Evolutionary conservation across 805 yeast genomes (phyloP).

Genomic region (Saccharomyces jurei): DNA sequence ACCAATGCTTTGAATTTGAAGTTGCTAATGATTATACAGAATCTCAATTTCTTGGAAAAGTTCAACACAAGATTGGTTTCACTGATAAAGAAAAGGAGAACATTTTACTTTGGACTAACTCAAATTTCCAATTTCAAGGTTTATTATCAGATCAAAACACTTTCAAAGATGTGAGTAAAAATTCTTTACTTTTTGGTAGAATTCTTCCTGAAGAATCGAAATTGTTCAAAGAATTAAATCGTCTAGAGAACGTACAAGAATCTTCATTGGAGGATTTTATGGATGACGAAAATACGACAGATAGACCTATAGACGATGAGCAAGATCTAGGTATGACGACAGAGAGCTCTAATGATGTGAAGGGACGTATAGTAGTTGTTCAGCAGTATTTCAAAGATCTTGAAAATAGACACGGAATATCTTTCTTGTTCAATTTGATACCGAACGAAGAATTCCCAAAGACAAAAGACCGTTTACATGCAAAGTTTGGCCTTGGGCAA

Average conservation of each 20-base stretch:
- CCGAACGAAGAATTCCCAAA: slow-evolving; percentile 58
- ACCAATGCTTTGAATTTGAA: slow-evolving; percentile 57
- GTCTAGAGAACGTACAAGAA: slow-evolving; percentile 2
- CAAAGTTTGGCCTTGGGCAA: slow-evolving; percentile 64
- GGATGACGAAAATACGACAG: slow-evolving; percentile 8
- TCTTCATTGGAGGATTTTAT: neutral
- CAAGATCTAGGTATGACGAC: slow-evolving; percentile 21
- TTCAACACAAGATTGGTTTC: slow-evolving; percentile 48
- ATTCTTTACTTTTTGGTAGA: slow-evolving; percentile 39
- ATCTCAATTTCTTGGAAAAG: slow-evolving; percentile 43
- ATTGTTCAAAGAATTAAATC: slow-evolving; percentile 18
- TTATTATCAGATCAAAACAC: slow-evolving; percentile 31
- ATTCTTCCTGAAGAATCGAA: slow-evolving; percentile 36
- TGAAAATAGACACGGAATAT: slow-evolving; percentile 66
- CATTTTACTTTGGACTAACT: slow-evolving; percentile 50
- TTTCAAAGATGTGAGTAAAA: slow-evolving; percentile 34
- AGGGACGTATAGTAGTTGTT: slow-evolving; percentile 49
- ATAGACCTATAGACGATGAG: slow-evolving; percentile 16
- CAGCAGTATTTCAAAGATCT: slow-evolving; percentile 71
- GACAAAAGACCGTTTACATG: slow-evolving; percentile 60
- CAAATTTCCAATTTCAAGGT: slow-evolving; percentile 31
- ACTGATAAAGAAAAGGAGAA: slow-evolving; percentile 39
- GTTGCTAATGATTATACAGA: slow-evolving; percentile 58
- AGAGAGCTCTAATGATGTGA: slow-evolving; percentile 10
- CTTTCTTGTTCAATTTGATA: slow-evolving; percentile 67